Evolutionary conservation across 179 eudicot genomes (phyloP), one percentile per base, ranked within the genome.

Genomic region (Silene coronaria): DNA sequence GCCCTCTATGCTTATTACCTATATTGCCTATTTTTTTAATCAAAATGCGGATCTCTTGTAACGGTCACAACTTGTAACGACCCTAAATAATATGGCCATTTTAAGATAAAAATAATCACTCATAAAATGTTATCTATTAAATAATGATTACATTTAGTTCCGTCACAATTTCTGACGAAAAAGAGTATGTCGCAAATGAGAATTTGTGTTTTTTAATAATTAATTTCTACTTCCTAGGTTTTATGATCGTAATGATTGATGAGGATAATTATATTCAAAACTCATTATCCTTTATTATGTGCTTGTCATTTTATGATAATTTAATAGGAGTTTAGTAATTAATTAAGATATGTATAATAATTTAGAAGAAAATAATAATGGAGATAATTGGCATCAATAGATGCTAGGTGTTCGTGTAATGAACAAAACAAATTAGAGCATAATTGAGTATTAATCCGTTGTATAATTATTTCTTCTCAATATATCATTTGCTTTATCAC

Each of bases 151-250:
- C n/a, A n/a, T n/a, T n/a, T n/a, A n/a, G n/a, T n/a, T n/a, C n/a
- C n/a, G n/a, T n/a, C n/a, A n/a, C n/a, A n/a, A n/a, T n/a, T n/a
- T n/a, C n/a, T n/a, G n/a, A n/a, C n/a, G n/a, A n/a, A n/a, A n/a
- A n/a, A n/a, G n/a, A n/a, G n/a, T n/a, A n/a, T n/a, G n/a, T n/a
- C n/a, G n/a, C n/a, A n/a, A n/a, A n/a, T n/a, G n/a, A n/a, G n/a
- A n/a, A n/a, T n/a, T n/a, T n/a, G n/a, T n/a, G n/a, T n/a, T n/a
- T n/a, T n/a, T n/a, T n/a, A n/a, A n/a, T 74, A 65, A n/a, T 53
- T 62, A 16, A 14, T 69, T 28, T 30, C 22, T 63, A 34, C 1
- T 51, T 61, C 75, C 80, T 77, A 77, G 75, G 79, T 77, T 77
- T 76, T 42, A 59, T 70, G 74, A 77, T 28, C 11, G 27, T 69